Evolutionary conservation across 148 eudicot species (phyloP).

Genomic region (Chenopodium album): DNA sequence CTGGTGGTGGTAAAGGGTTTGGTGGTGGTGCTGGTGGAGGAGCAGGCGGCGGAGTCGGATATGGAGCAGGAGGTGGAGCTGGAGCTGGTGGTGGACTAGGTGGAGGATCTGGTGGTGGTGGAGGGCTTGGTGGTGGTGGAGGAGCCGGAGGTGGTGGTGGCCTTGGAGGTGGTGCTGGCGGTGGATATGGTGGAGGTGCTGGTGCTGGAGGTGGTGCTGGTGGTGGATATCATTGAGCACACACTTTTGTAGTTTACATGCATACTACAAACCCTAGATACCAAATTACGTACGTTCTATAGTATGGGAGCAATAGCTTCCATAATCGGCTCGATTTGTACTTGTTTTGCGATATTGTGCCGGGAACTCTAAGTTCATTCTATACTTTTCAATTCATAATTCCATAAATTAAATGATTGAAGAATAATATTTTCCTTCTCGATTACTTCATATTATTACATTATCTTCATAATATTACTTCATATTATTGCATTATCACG

Average conservation of each 20-base stretch:
- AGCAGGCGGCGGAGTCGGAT: not conserved
- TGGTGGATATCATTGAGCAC: conserved; percentile 1
- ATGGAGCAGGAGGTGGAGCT: not conserved
- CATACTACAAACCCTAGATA: not conserved
- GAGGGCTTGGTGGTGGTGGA: conserved; percentile 24
- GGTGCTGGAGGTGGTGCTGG: conserved; percentile 17
- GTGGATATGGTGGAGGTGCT: conserved; percentile 25
- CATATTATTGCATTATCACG: no score
- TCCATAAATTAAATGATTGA: not conserved
- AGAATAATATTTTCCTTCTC: not conserved
- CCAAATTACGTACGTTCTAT: not conserved
- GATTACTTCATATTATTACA: no score
- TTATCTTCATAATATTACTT: no score
- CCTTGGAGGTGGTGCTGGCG: conserved; percentile 18
- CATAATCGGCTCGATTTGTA: not conserved
- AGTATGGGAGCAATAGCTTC: not conserved
- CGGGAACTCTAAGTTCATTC: not conserved
- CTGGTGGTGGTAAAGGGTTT: no score
- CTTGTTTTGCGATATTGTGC: not conserved
- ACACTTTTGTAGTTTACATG: not conserved
- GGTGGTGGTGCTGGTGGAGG: no score
- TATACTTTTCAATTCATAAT: not conserved
- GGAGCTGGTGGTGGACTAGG: conserved; percentile 7
- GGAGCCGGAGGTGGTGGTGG: conserved; percentile 26
- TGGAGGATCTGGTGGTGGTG: conserved; percentile 14